Evolutionary conservation across 257 asterid genomes (phyloP).

Genomic region (Plantago ovata): DNA sequence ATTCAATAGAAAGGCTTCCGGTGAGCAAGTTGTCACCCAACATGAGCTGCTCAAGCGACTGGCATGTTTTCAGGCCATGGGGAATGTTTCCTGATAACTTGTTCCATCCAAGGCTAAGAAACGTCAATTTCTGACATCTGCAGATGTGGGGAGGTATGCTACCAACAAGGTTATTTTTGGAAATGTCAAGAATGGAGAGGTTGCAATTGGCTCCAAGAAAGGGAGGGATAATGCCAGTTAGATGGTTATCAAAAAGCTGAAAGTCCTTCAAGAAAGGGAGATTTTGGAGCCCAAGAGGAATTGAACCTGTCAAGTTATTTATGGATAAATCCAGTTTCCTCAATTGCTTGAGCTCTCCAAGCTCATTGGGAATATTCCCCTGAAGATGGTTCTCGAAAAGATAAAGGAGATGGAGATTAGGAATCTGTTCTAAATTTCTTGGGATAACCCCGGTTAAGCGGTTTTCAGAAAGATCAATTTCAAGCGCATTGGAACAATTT

Average conservation of each 20-base stretch:
- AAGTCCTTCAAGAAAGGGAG: slow-evolving; percentile 52
- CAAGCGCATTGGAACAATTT: slow-evolving; percentile 51
- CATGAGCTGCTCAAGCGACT: slow-evolving; percentile 72
- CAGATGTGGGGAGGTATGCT: slow-evolving; percentile 65
- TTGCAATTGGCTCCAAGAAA: slow-evolving; percentile 56
- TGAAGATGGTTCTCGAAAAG: slow-evolving; percentile 69
- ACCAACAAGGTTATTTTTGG: slow-evolving; percentile 73
- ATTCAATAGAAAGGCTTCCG: slow-evolving; percentile 65
- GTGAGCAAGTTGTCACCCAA: slow-evolving; percentile 76
- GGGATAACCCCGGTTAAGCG: slow-evolving; percentile 60
- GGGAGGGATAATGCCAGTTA: slow-evolving; percentile 64
- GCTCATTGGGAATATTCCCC: slow-evolving; percentile 60
- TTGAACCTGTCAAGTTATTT: slow-evolving; percentile 69
- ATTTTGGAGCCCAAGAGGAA: slow-evolving; percentile 58
- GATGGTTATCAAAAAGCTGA: slow-evolving; percentile 72
- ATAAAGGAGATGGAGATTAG: slow-evolving; percentile 56
- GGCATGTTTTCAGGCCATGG: slow-evolving; percentile 67
- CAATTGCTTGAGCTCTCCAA: slow-evolving; percentile 48
- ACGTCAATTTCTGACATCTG: slow-evolving; percentile 39
- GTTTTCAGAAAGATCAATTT: slow-evolving; percentile 83
- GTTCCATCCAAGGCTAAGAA: slow-evolving; percentile 78
- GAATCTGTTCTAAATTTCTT: slow-evolving; percentile 34
- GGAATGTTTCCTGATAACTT: slow-evolving; percentile 71
- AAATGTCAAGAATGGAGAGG: slow-evolving; percentile 59
- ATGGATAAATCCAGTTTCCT: slow-evolving; percentile 59